Evolutionary conservation across 2,329 filamentous ascomycete genomes (phyloP).

Genomic region (Lizonia empirigonia): DNA sequence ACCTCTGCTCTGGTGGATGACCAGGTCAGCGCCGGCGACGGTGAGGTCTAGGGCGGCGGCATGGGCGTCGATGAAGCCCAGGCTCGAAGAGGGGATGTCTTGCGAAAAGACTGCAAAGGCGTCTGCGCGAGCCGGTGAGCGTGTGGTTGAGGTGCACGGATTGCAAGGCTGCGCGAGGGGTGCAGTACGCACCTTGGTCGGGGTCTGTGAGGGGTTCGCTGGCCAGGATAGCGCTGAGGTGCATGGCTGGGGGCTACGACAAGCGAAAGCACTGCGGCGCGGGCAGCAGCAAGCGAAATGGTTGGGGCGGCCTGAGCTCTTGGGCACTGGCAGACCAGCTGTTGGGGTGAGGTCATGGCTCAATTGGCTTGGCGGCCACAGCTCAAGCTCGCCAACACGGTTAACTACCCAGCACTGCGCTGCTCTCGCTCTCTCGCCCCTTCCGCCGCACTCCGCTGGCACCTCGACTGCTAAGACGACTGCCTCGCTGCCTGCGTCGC

Average conservation of each 20-base stretch:
- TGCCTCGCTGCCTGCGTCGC: constrained; percentile 15
- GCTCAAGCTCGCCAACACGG: constrained; percentile 13
- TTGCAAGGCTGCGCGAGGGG: background rate
- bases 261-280: too few species aligned
- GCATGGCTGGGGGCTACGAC: constrained; percentile 16
- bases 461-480: constrained; percentile 34
- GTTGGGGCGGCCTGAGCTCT: constrained; percentile 3
- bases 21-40: constrained; percentile 72
- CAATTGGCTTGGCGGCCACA: constrained; percentile 20
- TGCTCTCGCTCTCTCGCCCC: too few species aligned
- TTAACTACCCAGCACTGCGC: too few species aligned
- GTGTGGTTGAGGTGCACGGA: background rate
- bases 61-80: constrained; percentile 83
- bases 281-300: constrained; percentile 7
- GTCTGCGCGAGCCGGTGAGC: constrained; percentile 60
- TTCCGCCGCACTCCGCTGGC: constrained; percentile 15
- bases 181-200: constrained; percentile 63
- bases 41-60: constrained; percentile 68
- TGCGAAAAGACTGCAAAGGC: constrained; percentile 86
- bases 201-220: constrained; percentile 58
- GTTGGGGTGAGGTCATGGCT: constrained; percentile 32
- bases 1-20: constrained; percentile 81
- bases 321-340: too few species aligned
- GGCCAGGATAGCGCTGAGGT: constrained; percentile 48
- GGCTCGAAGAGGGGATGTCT: constrained; percentile 65